A percentile compares a stretch with the other conserved stretches of the same genome.
Conservation (phyloP, 2,329 filamentous ascomycete genomes). For the Fusarium fujikuroi region DNA sequence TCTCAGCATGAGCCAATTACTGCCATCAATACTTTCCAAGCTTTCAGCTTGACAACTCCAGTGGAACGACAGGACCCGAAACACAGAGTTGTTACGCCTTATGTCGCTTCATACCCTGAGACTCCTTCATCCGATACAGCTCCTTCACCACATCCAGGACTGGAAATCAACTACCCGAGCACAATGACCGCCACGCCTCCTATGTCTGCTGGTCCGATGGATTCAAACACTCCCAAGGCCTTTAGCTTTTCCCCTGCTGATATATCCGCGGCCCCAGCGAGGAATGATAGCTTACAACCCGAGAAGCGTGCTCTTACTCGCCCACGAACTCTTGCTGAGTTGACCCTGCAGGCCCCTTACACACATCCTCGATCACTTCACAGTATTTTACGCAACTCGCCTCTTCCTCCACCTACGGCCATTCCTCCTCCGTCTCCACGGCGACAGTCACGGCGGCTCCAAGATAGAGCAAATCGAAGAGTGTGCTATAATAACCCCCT, state of each 20-base stretch:
- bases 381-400: constrained; percentile 74
- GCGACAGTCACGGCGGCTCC: constrained; percentile 64
- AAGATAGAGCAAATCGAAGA: constrained; percentile 64
- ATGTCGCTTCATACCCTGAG: constrained; percentile 60
- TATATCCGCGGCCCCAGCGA: constrained; percentile 30
- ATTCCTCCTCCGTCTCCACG: constrained; percentile 63
- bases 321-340: constrained; percentile 22
- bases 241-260: constrained; percentile 60
- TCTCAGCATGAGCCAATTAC: constrained; percentile 59
- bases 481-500: constrained; percentile 72
- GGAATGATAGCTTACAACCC: constrained; percentile 8
- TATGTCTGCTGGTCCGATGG: constrained; percentile 63
- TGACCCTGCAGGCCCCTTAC: constrained; percentile 61
- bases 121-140: constrained; percentile 65
- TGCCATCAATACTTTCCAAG: constrained; percentile 58
- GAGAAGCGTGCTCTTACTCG: constrained; percentile 31
- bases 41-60: constrained; percentile 47
- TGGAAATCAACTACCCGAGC: constrained; percentile 62
- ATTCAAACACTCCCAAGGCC: constrained; percentile 53
- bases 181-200: constrained; percentile 70
- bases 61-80: constrained; percentile 48
- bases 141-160: constrained; percentile 56
- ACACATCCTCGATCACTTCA: constrained; percentile 67
- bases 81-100: constrained; percentile 56
- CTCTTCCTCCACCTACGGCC: constrained; percentile 64